Base-by-base conservation (phyloP, 2,329 filamentous ascomycete genomes). In the Aspergillus oerlinghausenensis region DNA sequence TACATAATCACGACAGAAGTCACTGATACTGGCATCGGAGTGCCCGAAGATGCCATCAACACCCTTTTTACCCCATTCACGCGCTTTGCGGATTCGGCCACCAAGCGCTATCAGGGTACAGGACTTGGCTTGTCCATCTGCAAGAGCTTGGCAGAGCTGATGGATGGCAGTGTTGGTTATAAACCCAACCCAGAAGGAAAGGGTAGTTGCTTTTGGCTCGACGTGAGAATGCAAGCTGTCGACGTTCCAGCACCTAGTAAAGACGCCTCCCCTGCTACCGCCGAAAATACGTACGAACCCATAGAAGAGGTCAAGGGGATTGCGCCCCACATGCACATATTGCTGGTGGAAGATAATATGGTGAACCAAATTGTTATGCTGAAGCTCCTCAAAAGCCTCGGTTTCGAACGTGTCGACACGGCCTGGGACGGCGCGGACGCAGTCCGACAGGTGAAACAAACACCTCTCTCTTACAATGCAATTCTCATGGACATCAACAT, bases 61-160 rank as follows among this genome's bases (percentile, higher is more conserved):
- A 75, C 75, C 1, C 75, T 87, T 1, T 84, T 84, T 65, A 80
- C 77, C 3, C 82, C 82, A 0, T 84, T 84, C 57, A 80, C 76
- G 6, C 81, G 83, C 61, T 79, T 82, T 55, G 81, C 82, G 58
- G 79, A 80, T 54, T 80, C 78, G 2, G 75, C 77, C n/a, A 79
- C 77, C 1, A 81, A 82, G 60, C 75, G 74, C 51, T 83, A 81
- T 56, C 80, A 82, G 59, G 82, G 82, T 3, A 84, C 82, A 4
- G 82, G 82, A 0, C 70, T 85, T 2, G 82, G 82, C 2, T 69
- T 85, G 3, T 82, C 80, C 9, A 85, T 85, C 40, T 83, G 80
- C 60, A 84, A 83, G 63, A 82, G 78, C 53, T 65, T 85, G 10
- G 78, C 78, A 0, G 80, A 83, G 63, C 73, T 84, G 25, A 84